A percentile compares a stretch with the other conserved stretches of the same genome.
These are phyloP conservation scores for Parastagonospora nodorum DNA, from an alignment of 2,329 filamentous ascomycete genomes.

Conservation along the genomic window DNA sequence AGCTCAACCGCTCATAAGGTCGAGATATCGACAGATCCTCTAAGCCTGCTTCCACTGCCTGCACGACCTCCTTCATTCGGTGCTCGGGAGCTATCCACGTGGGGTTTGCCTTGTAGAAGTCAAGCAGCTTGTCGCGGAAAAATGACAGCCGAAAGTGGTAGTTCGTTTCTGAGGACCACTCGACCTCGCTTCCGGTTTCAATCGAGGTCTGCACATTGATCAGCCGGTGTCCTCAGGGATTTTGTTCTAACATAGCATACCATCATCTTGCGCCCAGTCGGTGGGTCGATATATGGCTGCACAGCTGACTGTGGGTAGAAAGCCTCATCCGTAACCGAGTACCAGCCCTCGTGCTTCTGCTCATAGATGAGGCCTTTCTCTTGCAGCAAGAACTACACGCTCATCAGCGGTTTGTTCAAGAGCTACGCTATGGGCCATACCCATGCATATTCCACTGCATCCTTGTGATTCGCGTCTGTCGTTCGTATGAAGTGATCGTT, in stretches of 20 bases:
- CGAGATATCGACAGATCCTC: constrained; percentile 89
- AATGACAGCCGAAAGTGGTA: constrained; percentile 93
- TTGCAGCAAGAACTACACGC: constrained; percentile 66
- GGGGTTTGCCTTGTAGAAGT: constrained; percentile 79
- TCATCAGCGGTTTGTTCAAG: constrained; percentile 22
- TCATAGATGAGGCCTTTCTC: constrained; percentile 81
- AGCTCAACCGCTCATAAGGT: constrained; percentile 74
- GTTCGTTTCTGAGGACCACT: constrained; percentile 91
- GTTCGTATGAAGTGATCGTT: constrained; percentile 92
- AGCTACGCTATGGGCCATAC: constrained; percentile 40
- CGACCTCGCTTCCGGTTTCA: constrained; percentile 90
- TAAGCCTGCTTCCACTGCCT: constrained; percentile 76
- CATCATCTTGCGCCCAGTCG: constrained; percentile 82
- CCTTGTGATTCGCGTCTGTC: constrained; percentile 79
- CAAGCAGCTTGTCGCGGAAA: constrained; percentile 76
- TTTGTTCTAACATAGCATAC: constrained; percentile 46
- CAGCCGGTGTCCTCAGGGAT: constrained; percentile 7
- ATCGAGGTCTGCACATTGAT: constrained; percentile 60
- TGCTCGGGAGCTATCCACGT: constrained; percentile 73
- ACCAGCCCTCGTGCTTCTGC: constrained; percentile 90
- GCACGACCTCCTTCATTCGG: constrained; percentile 78
- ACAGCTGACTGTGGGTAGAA: constrained; percentile 85
- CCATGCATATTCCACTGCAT: constrained; percentile 91
- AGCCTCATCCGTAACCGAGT: constrained; percentile 93
- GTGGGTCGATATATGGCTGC: constrained; percentile 73